These are phyloP conservation scores for Salix arbutifolia DNA, from an alignment of 345 rosid genomes.

Conservation along the genomic window DNA sequence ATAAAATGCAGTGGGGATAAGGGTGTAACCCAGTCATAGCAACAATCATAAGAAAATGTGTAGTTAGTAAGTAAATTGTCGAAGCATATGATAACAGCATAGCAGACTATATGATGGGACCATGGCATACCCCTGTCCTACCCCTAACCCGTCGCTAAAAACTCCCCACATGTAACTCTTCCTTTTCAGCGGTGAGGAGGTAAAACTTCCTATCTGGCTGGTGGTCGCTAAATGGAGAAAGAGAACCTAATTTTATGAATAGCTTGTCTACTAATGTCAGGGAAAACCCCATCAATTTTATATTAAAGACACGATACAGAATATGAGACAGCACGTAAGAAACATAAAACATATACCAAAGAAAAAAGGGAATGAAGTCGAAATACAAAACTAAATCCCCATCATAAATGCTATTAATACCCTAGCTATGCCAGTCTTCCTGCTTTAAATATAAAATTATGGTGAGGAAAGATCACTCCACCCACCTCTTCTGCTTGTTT, in stretches of 20 bases:
- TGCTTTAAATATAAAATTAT: conserved; percentile 1
- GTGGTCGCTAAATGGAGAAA: not conserved
- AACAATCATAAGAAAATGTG: not conserved
- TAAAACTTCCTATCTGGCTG: not conserved
- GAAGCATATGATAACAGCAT: not conserved
- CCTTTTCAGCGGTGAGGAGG: not conserved
- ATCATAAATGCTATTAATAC: conserved; percentile 7
- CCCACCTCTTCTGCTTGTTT: conserved; percentile 30
- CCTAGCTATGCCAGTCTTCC: conserved; percentile 11
- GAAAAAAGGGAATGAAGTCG: not conserved
- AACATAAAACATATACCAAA: not conserved
- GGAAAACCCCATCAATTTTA: not conserved
- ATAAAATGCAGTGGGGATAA: not conserved
- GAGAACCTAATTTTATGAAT: not conserved
- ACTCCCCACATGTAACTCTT: not conserved
- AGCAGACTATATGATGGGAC: not conserved
- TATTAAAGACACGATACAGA: not conserved
- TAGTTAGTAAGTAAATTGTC: not conserved
- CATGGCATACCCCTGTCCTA: not conserved
- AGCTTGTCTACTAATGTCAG: not conserved
- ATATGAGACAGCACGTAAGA: not conserved
- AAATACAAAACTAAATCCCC: not conserved
- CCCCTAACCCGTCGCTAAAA: not conserved
- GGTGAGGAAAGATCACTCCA: conserved; percentile 17
- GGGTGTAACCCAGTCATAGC: not conserved